Conservation (phyloP, 768 basidiomycete genomes). For the Boletus tomentosulus region DNA sequence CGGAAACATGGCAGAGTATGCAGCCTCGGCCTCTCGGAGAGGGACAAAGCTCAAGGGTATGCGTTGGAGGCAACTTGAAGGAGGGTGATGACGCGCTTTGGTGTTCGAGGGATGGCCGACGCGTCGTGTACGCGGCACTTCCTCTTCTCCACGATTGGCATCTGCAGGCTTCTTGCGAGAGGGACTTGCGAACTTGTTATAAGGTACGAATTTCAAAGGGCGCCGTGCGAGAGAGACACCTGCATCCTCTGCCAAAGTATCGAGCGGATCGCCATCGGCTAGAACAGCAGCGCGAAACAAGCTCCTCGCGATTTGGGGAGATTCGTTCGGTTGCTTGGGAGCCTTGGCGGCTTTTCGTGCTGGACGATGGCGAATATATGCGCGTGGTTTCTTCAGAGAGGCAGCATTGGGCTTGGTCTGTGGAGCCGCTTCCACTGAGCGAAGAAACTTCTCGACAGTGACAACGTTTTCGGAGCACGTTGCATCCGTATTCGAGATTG, state of each 20-base stretch:
- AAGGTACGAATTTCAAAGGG: constrained; percentile 27
- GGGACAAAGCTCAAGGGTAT: constrained; percentile 24
- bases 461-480: constrained; percentile 4
- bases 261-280: constrained; percentile 22
- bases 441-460: constrained; percentile 28
- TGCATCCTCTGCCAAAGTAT: constrained; percentile 9
- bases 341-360: background rate
- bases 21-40: constrained; percentile 24
- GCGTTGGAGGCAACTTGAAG: constrained; percentile 1
- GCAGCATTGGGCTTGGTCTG: background rate
- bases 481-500: background rate
- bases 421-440: background rate
- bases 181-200: constrained; percentile 17
- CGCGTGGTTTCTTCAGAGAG: constrained; percentile 3
- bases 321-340: background rate
- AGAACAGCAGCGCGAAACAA: constrained; percentile 27
- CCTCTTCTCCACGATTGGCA: background rate
- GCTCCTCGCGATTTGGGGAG: constrained; percentile 8
- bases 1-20: constrained; percentile 26
- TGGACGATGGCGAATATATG: constrained; percentile 18
- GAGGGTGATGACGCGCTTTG: constrained; percentile 1
- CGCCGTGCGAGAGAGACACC: constrained; percentile 14
- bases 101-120: background rate
- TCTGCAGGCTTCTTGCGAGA: background rate
- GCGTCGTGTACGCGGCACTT: background rate